Percentiles rank a stretch among this genome's conserved stretches.
Conservation (phyloP, 139 green algal genomes). For the Asterochloris erici region DNA sequence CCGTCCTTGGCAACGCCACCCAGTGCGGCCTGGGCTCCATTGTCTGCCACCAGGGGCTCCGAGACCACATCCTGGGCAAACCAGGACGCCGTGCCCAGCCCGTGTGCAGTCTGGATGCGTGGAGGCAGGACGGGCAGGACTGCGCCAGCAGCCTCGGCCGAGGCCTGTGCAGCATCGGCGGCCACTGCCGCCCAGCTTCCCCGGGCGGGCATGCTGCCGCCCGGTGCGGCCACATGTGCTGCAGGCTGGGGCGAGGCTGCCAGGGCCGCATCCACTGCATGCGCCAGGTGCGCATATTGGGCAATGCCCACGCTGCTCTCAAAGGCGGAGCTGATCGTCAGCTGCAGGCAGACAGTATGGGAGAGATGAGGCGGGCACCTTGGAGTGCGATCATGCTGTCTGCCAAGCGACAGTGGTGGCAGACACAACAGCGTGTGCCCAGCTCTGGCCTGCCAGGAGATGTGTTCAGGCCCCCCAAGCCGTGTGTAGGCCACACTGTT, state of each 20-base stretch:
- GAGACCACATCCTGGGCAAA: conserved; percentile 40
- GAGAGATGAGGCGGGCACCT: too few relatives aligned
- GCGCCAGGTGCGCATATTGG: conserved; percentile 56
- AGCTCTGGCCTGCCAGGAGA: too few relatives aligned
- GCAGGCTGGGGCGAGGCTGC: neutral
- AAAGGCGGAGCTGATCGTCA: conserved; percentile 78
- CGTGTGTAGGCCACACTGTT: too few relatives aligned
- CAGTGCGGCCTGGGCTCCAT: too few relatives aligned
- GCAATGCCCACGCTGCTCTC: conserved; percentile 67
- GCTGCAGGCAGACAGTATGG: conserved; percentile 8
- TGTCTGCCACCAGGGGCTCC: neutral
- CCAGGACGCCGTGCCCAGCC: conserved; percentile 69
- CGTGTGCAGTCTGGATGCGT: conserved; percentile 36
- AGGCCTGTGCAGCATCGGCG: neutral
- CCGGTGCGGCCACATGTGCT: neutral
- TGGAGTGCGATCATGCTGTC: too few relatives aligned
- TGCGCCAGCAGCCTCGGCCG: too few relatives aligned
- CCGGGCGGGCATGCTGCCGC: neutral
- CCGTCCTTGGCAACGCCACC: too few relatives aligned
- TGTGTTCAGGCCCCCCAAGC: too few relatives aligned
- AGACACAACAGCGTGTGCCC: too few relatives aligned
- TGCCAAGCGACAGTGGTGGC: too few relatives aligned
- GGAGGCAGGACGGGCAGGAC: too few relatives aligned
- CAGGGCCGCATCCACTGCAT: conserved; percentile 34
- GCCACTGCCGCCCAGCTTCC: neutral